Evolutionary conservation across 1,284 basidiomycete genomes (phyloP).

Genomic region (Cutaneotrichosporon cyanovorans): DNA sequence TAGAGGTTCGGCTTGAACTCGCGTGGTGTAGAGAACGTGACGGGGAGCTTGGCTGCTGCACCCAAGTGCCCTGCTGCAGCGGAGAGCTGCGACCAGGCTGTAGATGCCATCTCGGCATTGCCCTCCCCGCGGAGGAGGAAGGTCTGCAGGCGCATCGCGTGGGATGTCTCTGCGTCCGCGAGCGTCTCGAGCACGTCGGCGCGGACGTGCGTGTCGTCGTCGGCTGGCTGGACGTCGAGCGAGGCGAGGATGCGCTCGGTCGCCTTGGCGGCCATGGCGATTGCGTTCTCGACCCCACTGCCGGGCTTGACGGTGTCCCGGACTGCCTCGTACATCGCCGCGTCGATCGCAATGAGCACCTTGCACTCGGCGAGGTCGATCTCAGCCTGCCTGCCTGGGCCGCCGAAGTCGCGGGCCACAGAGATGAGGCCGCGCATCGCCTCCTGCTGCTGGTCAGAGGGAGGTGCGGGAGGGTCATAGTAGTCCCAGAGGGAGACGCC

Average conservation of each 20-base stretch:
- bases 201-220: slow-evolving; percentile 21
- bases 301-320: slow-evolving; percentile 25
- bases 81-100: slow-evolving; percentile 32
- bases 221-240: slow-evolving; percentile 23
- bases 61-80: slow-evolving; percentile 27
- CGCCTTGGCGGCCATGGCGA: slow-evolving; percentile 30
- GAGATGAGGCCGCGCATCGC: slow-evolving; percentile 28
- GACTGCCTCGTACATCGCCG: slow-evolving; percentile 35
- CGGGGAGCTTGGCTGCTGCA: slow-evolving; percentile 30
- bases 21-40: slow-evolving; percentile 21
- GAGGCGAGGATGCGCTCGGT: slow-evolving; percentile 23
- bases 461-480: slow-evolving; percentile 18
- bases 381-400: slow-evolving; percentile 33
- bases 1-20: slow-evolving; percentile 33
- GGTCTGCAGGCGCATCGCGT: slow-evolving; percentile 25
- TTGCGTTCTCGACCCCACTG: slow-evolving; percentile 21
- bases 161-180: slow-evolving; percentile 30
- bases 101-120: not conserved
- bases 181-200: slow-evolving; percentile 34
- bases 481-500: slow-evolving; percentile 36
- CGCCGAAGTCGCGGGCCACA: slow-evolving; percentile 18
- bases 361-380: slow-evolving; percentile 38
- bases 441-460: slow-evolving; percentile 29
- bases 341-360: slow-evolving; percentile 34
- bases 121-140: slow-evolving; percentile 18